Conservation (phyloP, 495 filamentous ascomycete genomes). For the Jackrogersella minutella region DNA sequence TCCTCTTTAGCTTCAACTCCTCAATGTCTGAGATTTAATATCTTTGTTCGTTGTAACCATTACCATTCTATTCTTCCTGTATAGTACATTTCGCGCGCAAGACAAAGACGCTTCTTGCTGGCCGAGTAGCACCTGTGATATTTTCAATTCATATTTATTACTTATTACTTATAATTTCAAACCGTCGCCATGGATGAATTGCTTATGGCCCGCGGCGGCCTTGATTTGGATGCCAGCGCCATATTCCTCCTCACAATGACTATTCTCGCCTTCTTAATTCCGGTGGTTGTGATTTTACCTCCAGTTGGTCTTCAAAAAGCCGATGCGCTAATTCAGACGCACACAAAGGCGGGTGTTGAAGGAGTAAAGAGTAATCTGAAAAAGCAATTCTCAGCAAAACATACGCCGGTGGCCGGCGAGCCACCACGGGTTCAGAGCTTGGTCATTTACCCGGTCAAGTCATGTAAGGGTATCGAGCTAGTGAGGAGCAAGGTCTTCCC, state of each 20-base stretch:
- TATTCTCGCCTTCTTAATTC: conserved; percentile 56
- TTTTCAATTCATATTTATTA: conserved; percentile 3
- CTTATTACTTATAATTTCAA: conserved; percentile 20
- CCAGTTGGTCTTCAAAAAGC: conserved; percentile 53
- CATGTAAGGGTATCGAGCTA: conserved; percentile 82
- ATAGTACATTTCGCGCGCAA: not conserved
- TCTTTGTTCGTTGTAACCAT: conserved; percentile 6
- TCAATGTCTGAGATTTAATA: not conserved
- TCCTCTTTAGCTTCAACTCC: conserved; percentile 11
- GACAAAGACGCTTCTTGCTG: conserved; percentile 33
- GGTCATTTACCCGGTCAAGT: conserved; percentile 89
- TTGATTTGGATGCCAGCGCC: conserved; percentile 42
- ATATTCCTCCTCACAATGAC: conserved; percentile 56
- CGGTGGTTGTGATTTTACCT: conserved; percentile 57
- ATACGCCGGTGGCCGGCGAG: conserved; percentile 40
- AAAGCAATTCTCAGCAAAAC: conserved; percentile 49
- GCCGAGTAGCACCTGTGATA: conserved; percentile 30
- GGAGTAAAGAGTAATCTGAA: conserved; percentile 53
- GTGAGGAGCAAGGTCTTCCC: conserved; percentile 68
- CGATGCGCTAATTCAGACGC: conserved; percentile 59
- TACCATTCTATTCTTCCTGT: conserved; percentile 5
- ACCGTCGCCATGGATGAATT: conserved; percentile 21
- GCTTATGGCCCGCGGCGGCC: not conserved
- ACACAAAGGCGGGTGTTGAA: conserved; percentile 49
- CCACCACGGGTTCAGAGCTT: conserved; percentile 72